These are phyloP conservation scores for Furcasterigmium sp. DNA, from an alignment of 2,329 filamentous ascomycete genomes.

Conservation along the genomic window DNA sequence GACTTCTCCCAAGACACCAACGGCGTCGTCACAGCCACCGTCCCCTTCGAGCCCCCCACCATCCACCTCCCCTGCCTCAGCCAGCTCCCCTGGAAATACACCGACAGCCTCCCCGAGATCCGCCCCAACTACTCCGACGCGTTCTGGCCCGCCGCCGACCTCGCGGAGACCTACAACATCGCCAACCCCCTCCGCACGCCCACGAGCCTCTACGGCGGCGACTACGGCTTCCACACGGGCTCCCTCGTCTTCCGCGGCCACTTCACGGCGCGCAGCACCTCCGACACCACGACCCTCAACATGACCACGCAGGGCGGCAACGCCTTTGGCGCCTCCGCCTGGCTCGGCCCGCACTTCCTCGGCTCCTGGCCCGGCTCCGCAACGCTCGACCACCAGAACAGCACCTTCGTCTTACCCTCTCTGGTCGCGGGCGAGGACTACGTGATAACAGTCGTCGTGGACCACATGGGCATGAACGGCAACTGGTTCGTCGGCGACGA, in stretches of 20 bases:
- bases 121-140: conserved; percentile 25
- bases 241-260: conserved; percentile 60
- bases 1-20: conserved; percentile 10
- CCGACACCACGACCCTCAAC: conserved; percentile 31
- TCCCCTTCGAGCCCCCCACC: conserved; percentile 11
- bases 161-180: conserved; percentile 20
- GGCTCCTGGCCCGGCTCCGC: conserved; percentile 55
- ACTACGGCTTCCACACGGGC: conserved; percentile 67
- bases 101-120: conserved; percentile 16
- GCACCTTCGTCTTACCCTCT: conserved; percentile 48
- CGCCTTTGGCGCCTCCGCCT: conserved; percentile 59
- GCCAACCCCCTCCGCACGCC: conserved; percentile 46
- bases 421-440: conserved; percentile 46
- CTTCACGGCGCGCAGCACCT: conserved; percentile 46
- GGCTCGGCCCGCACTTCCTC: conserved; percentile 55
- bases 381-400: conserved; percentile 38
- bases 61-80: conserved; percentile 9
- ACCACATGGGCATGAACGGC: conserved; percentile 64
- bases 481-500: conserved; percentile 52
- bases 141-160: conserved; percentile 36
- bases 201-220: conserved; percentile 56
- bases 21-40: conserved; percentile 13
- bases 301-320: conserved; percentile 57
- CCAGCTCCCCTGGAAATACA: conserved; percentile 9
- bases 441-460: conserved; percentile 60